These are phyloP conservation scores for Neocallimastix lanati DNA, from an alignment of 192 early-diverging fungal genomes.

Conservation along the genomic window DNA sequence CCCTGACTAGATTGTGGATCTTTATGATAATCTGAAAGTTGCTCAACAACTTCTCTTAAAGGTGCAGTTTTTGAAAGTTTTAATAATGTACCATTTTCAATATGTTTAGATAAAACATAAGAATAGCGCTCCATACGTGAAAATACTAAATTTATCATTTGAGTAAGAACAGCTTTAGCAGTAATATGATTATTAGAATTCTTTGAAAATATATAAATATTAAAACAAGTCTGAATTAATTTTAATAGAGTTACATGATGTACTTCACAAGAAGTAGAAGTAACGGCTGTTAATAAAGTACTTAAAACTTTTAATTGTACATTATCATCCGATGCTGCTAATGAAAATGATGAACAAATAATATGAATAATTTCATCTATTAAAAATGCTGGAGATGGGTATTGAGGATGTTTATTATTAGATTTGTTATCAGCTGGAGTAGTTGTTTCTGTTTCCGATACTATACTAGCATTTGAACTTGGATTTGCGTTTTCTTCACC, in stretches of 20 bases:
- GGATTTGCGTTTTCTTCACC: neutral
- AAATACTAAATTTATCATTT: slow-evolving; percentile 37
- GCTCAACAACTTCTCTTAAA: neutral
- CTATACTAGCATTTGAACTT: neutral
- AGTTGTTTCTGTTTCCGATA: neutral
- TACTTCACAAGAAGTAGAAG: slow-evolving; percentile 21
- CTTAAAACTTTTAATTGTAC: slow-evolving; percentile 40
- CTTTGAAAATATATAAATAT: slow-evolving; percentile 3
- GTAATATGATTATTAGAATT: slow-evolving; percentile 20
- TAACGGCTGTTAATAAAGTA: slow-evolving; percentile 29
- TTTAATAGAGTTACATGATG: slow-evolving; percentile 28
- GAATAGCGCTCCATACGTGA: slow-evolving; percentile 33
- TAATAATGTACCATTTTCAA: slow-evolving; percentile 8
- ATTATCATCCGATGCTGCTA: slow-evolving; percentile 12
- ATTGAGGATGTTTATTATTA: neutral
- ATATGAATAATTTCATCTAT: slow-evolving; percentile 41
- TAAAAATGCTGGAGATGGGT: slow-evolving; percentile 7
- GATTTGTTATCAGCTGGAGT: neutral
- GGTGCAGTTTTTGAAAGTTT: neutral
- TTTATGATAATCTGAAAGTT: neutral
- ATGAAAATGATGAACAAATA: slow-evolving; percentile 19
- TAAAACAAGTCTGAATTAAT: slow-evolving; percentile 1
- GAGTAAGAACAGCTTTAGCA: slow-evolving; percentile 31
- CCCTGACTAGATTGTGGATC: neutral
- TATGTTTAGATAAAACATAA: slow-evolving; percentile 11